Conservation (phyloP, 2,329 filamentous ascomycete species). For the Setomelanomma holmii region DNA sequence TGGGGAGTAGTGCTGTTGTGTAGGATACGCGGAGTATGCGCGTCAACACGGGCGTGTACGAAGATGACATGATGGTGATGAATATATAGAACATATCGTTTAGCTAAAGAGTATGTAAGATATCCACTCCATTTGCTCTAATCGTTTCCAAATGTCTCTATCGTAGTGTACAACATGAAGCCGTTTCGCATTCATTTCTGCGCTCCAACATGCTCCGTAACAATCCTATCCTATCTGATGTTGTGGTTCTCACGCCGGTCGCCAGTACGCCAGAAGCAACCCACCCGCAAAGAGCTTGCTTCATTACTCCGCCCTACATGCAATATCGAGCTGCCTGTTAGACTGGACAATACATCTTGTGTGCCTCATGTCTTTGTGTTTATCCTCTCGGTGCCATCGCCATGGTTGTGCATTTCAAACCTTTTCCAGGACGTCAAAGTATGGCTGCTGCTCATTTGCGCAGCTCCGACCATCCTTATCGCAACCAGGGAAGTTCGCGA, state of each 20-base stretch:
- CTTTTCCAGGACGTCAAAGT: slow-evolving; percentile 45
- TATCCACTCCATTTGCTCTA: background rate
- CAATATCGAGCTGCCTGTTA: no score
- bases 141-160: background rate
- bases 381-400: no score
- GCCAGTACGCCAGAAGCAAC: slow-evolving; percentile 4
- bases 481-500: slow-evolving; percentile 81
- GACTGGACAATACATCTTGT: no score
- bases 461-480: slow-evolving; percentile 67
- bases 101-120: background rate
- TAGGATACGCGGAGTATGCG: no score
- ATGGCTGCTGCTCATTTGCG: slow-evolving; percentile 71
- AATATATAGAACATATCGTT: background rate
- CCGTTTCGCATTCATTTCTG: slow-evolving; percentile 1
- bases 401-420: background rate
- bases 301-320: background rate
- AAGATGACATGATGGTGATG: background rate
- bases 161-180: slow-evolving; percentile 7
- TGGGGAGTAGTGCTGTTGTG: background rate
- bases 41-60: no score
- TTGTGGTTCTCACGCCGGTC: slow-evolving; percentile 3
- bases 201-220: no score
- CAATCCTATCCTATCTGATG: no score
- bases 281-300: background rate
- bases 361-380: no score